These are phyloP conservation scores for Diatrype stigma DNA, from an alignment of 2,329 filamentous ascomycete species.

Conservation along the genomic window DNA sequence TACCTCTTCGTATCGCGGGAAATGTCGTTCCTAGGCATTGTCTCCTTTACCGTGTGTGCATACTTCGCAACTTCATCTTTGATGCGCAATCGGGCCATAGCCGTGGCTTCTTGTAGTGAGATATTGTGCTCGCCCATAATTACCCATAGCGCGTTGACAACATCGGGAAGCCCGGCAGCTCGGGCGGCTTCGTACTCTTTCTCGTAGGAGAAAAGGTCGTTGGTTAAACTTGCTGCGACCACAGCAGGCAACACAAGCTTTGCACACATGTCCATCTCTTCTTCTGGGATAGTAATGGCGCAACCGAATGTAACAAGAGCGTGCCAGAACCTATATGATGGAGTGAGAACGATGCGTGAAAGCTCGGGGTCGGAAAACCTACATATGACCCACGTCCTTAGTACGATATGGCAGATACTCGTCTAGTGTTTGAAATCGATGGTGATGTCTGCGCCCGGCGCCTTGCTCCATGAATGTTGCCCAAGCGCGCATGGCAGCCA, in stretches of 20 bases:
- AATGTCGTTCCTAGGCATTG: constrained; percentile 6
- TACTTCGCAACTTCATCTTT: constrained; percentile 13
- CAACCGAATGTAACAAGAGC: constrained; percentile 33
- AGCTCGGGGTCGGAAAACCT: constrained; percentile 4
- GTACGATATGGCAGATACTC: constrained; percentile 25
- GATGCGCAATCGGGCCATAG: constrained; percentile 19
- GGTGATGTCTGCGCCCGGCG: no score
- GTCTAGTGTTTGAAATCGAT: constrained; percentile 21
- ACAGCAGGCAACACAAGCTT: constrained; percentile 25
- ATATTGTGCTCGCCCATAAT: constrained; percentile 32
- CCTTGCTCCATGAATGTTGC: constrained; percentile 16
- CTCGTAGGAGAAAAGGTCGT: constrained; percentile 36
- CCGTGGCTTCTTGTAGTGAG: constrained; percentile 23
- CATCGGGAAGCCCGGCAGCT: constrained; percentile 18
- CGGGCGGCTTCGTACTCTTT: constrained; percentile 30
- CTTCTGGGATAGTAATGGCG: constrained; percentile 31
- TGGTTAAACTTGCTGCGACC: constrained; percentile 28
- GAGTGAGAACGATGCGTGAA: no score
- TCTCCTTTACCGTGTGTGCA: constrained; percentile 7
- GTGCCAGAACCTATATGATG: constrained; percentile 26
- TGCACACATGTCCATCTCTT: constrained; percentile 27
- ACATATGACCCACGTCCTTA: constrained; percentile 23
- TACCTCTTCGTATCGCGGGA: constrained; percentile 23
- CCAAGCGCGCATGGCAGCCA: constrained; percentile 24
- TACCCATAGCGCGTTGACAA: constrained; percentile 36